Base-by-base conservation (phyloP, 495 filamentous ascomycete genomes). In the Friedmanniomyces simplex region DNA sequence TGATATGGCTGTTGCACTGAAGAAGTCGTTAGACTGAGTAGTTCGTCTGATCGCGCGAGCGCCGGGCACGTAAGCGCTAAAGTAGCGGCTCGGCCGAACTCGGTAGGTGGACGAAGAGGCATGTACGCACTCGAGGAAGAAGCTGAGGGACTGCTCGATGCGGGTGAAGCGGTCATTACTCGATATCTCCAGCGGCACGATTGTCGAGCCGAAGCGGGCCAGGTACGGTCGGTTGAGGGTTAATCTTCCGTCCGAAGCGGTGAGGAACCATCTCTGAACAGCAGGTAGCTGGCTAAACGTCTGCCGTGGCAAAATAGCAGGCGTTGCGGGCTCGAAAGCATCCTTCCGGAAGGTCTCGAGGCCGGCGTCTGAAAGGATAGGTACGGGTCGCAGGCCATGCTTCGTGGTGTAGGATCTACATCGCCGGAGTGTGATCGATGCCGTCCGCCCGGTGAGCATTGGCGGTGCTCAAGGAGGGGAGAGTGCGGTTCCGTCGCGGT, bases 151-250 rank as follows among this genome's bases (percentile, higher is more conserved):
- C 18, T 78, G 82, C 41, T 79, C 69, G 52, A 82, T 74, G n/a
- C 78, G 75, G 37, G 75, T 68, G 60, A 86, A 86, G 7, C 57
- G 2, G 28, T 48, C 53, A 21, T 60, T 46, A 22, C 49, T 52
- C 13, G 80, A 82, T 14, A 83, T 73, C 62, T 86, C 82, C 0
- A 86, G 65, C 1, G 81, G 81, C 3, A 86, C 77, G 5, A 78
- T 69, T 8, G 77, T 71, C 22, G 78, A 67, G 54, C 69, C 76
- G 57, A 75, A 78, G 36, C 66, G 64, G 13, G 66, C 63, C 2
- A 85, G 68, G 58, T 83, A 82, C 28, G 69, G 56, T 8, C 63
- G 59, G 56, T 82, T 80, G 22, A 85, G 63, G 30, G 16, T 21
- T n/a, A 32, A 0, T 21, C 7, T 6, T 47, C 36, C 36, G 28